A percentile compares a stretch with the other conserved stretches of the same genome.
phyloP scores from a whole-genome alignment of 768 basidiomycete genomes.

The Chalciporus piperatus region DNA sequence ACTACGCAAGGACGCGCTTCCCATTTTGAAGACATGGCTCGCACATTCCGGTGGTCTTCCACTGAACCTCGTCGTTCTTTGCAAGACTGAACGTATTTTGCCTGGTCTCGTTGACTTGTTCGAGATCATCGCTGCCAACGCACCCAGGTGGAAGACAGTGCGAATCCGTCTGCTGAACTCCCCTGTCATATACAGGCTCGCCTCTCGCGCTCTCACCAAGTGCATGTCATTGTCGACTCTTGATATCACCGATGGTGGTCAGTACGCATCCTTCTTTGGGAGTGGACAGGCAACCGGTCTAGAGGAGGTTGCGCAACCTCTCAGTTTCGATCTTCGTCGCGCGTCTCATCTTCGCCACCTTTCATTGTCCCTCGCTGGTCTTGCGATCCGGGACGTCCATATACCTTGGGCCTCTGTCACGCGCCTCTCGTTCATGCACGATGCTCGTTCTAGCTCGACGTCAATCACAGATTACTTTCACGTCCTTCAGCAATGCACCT shows the following conservation, averaged over 20 bases:
- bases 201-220: conserved; percentile 4
- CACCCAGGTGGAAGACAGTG: conserved; percentile 20
- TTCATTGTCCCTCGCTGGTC: conserved; percentile 19
- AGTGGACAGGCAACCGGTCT: neutral
- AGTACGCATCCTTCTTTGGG: conserved; percentile 7
- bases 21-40: conserved; percentile 19
- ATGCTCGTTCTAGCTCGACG: conserved; percentile 17
- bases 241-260: conserved; percentile 21
- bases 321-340: conserved; percentile 13
- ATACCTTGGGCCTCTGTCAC: conserved; percentile 20
- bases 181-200: conserved; percentile 11
- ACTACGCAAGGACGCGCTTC: conserved; percentile 18
- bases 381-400: conserved; percentile 15
- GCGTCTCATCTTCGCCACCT: conserved; percentile 13
- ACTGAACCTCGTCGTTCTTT: conserved; percentile 16
- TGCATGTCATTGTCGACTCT: conserved; percentile 18
- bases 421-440: conserved; percentile 23
- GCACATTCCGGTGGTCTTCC: conserved; percentile 21
- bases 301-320: neutral
- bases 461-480: conserved; percentile 20
- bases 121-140: conserved; percentile 12
- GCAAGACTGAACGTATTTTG: conserved; percentile 18
- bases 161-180: conserved; percentile 20
- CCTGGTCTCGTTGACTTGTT: conserved; percentile 23
- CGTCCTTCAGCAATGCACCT: conserved; percentile 19